Conservation (phyloP, 345 rosid species). For the Syzygium aqueum region DNA sequence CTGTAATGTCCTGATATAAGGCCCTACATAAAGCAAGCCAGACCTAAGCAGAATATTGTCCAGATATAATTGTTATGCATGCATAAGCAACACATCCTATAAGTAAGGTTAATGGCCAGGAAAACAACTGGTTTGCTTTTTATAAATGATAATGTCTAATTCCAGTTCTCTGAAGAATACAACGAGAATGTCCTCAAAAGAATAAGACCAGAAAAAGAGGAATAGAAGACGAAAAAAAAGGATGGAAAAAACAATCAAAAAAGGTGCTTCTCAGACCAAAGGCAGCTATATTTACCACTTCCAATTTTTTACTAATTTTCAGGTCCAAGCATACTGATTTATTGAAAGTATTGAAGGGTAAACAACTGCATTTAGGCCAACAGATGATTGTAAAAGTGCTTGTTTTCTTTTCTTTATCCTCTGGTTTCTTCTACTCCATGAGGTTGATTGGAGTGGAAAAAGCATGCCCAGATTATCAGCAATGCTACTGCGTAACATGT, state of each 20-base stretch:
- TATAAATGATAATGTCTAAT: neutral
- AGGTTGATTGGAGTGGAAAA: neutral
- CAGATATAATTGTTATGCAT: neutral
- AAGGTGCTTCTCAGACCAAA: neutral
- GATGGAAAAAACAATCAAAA: neutral
- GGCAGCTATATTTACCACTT: neutral
- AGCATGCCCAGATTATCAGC: neutral
- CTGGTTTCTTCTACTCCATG: neutral
- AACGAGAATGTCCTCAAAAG: neutral
- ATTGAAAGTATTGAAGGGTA: neutral
- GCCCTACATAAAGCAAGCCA: neutral
- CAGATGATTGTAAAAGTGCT: neutral
- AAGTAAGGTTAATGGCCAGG: neutral
- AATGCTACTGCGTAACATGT: neutral
- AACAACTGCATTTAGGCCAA: neutral
- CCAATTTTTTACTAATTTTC: neutral
- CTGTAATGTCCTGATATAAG: neutral
- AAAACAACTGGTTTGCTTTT: neutral
- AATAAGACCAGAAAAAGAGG: neutral
- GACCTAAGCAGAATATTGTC: neutral
- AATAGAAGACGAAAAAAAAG: neutral
- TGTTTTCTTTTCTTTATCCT: neutral
- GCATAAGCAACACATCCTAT: neutral
- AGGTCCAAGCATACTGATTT: neutral
- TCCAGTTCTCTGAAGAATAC: neutral